Evolutionary conservation across 345 rosid genomes (phyloP).

Genomic region (Populus nigra): DNA sequence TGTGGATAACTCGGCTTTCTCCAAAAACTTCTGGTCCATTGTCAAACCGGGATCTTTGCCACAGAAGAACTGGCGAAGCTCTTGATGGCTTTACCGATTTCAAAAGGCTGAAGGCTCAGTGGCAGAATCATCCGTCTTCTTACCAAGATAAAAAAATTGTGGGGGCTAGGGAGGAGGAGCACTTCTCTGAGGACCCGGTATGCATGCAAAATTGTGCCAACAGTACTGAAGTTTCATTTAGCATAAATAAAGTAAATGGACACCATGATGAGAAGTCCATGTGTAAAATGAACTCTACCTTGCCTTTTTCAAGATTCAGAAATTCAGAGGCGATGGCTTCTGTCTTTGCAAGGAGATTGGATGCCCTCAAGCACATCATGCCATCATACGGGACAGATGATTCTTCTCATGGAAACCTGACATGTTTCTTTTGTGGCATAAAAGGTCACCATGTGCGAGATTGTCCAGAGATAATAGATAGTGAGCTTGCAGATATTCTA

Average conservation of each 20-base stretch:
- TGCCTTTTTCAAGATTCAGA: slow-evolving; percentile 39
- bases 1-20: slow-evolving; percentile 76
- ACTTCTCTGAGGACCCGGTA: slow-evolving; percentile 14
- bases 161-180: slow-evolving; percentile 24
- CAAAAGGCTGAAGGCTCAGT: slow-evolving; percentile 20
- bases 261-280: slow-evolving; percentile 31
- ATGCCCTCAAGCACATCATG: slow-evolving; percentile 56
- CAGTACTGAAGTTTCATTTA: slow-evolving; percentile 30
- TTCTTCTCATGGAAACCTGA: slow-evolving; percentile 26
- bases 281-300: slow-evolving; percentile 23
- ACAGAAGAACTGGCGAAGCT: slow-evolving; percentile 14
- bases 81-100: slow-evolving; percentile 30
- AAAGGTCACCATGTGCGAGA: slow-evolving; percentile 57
- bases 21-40: slow-evolving; percentile 34
- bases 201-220: slow-evolving; percentile 14
- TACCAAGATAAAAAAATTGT: slow-evolving; percentile 13
- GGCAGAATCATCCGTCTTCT: slow-evolving; percentile 16
- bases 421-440: slow-evolving; percentile 74
- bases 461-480: slow-evolving; percentile 60
- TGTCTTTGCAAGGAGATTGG: slow-evolving; percentile 66
- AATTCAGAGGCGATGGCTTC: slow-evolving; percentile 65
- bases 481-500: slow-evolving; percentile 57
- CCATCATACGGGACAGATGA: slow-evolving; percentile 33
- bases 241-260: slow-evolving; percentile 29
- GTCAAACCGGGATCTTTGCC: slow-evolving; percentile 22